A percentile compares a stretch with the other conserved stretches of the same genome.
Evolutionary conservation across 805 yeast genomes (phyloP).

Genomic region (Saccharomycopsis amapae): DNA sequence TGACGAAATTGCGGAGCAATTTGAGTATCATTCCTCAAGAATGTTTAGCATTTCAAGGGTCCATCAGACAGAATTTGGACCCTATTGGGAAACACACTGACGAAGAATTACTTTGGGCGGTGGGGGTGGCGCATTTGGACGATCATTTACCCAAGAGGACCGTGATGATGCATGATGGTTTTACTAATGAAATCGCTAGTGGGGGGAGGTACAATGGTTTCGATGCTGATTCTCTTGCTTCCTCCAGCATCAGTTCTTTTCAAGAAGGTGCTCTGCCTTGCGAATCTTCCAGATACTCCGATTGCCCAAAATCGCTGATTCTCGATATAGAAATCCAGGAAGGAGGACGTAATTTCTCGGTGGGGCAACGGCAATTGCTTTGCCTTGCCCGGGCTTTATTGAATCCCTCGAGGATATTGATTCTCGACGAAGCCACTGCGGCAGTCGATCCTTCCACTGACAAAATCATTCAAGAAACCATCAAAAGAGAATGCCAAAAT

Average conservation of each 20-base stretch:
- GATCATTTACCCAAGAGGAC: no score
- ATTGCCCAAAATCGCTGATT: constrained; percentile 27
- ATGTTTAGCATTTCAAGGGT: constrained; percentile 58
- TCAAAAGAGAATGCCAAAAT: constrained; percentile 60
- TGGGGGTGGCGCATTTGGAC: constrained; percentile 72
- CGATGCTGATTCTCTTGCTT: no score
- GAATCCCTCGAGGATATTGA: constrained; percentile 60
- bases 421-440: constrained; percentile 84
- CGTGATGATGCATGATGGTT: constrained; percentile 21
- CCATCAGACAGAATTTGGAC: constrained; percentile 53
- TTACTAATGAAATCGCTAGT: neutral
- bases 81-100: constrained; percentile 47
- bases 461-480: constrained; percentile 68
- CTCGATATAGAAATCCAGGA: constrained; percentile 54
- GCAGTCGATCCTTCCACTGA: constrained; percentile 87
- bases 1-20: constrained; percentile 46
- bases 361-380: constrained; percentile 81
- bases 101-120: constrained; percentile 52
- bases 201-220: neutral
- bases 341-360: constrained; percentile 76
- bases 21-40: constrained; percentile 62
- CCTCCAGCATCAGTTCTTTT: no score
- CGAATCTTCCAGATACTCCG: no score
- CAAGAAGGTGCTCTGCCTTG: no score
- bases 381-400: constrained; percentile 79